Evolutionary conservation across 2,329 filamentous ascomycete genomes (phyloP), one percentile per base, ranked within the genome.

Genomic region (Aspergillus sp.): DNA sequence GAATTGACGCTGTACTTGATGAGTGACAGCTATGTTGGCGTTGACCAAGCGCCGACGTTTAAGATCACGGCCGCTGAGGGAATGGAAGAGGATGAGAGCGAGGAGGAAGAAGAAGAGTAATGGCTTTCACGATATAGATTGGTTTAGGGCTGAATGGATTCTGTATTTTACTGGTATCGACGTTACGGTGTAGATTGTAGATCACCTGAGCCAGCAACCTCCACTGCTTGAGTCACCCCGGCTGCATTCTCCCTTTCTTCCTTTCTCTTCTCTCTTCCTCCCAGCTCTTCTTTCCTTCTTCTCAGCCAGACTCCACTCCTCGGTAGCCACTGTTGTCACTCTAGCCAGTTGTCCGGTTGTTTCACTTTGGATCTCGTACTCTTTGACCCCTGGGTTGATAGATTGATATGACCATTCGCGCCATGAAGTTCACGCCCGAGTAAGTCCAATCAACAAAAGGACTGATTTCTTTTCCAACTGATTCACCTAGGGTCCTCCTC

Each of bases 11-110:
- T 96, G 43, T 94, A 85, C 64, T 68, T 98, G 56, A 95, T 98
- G 82, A 91, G 88, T 57, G 91, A 98, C 64, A 89, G 84, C 59
- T 98, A 98, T 59, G 75, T 95, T 22, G 91, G 91, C 15, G 86
- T 98, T 33, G 93, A 98, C 64, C 91, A 98, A 64, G 93, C 93
- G 53, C 85, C 88, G 34, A 77, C 78, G 4, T 96, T 98, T 58
- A 80, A 75, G 35, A 78, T 98, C 27, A 80, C 74, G 33, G 91
- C 83, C 16, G 84, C 80, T 2, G 91, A 98, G 61, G 86, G 86
- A 4, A 93, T 91, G 84, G 91, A 96, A 36, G 85, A 95, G 52
- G 88, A 94, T 58, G 81, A 84, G 29, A 84, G 88, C 1, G 85
- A 91, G 27, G 85, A 88, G 14, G 82, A 84, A 8, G 80, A 82